Evolutionary conservation across 192 early-diverging fungal species (phyloP).

Genomic region (Spizellomyces punctatus): DNA sequence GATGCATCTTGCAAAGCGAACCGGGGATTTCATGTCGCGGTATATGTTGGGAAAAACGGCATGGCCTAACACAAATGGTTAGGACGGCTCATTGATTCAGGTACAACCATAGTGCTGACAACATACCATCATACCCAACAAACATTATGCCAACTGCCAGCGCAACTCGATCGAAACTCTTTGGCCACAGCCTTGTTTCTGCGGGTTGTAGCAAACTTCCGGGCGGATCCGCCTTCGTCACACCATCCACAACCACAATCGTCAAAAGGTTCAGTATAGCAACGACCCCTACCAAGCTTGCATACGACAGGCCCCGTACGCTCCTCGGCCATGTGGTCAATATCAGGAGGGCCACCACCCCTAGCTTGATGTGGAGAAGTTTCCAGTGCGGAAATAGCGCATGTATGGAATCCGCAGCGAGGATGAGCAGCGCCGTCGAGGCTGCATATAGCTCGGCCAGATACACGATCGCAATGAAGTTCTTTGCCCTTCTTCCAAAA

Average conservation of each 20-base stretch:
- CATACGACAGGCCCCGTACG: conserved; percentile 56
- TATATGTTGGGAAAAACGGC: conserved; percentile 71
- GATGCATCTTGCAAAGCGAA: conserved; percentile 50
- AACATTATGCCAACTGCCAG: conserved; percentile 59
- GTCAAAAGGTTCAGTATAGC: conserved; percentile 51
- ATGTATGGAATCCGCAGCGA: conserved; percentile 46
- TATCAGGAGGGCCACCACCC: conserved; percentile 48
- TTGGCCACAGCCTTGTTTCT: conserved; percentile 56
- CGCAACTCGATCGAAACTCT: conserved; percentile 43
- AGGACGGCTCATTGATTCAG: neutral
- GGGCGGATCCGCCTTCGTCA: conserved; percentile 46
- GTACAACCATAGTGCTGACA: neutral
- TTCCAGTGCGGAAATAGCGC: conserved; percentile 34
- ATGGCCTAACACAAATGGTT: conserved; percentile 40
- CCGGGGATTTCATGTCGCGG: conserved; percentile 61
- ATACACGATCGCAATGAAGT: conserved; percentile 45
- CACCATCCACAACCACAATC: conserved; percentile 62
- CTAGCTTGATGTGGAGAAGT: conserved; percentile 50
- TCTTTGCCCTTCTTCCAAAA: conserved; percentile 44
- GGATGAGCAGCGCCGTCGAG: conserved; percentile 49
- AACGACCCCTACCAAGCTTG: conserved; percentile 60
- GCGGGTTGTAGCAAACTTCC: conserved; percentile 61
- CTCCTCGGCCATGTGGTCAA: conserved; percentile 54
- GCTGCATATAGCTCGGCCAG: conserved; percentile 53
- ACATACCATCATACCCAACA: conserved; percentile 55